phyloP scores from a whole-genome alignment of 305 asterid genomes.

The Rubia occidens region DNA sequence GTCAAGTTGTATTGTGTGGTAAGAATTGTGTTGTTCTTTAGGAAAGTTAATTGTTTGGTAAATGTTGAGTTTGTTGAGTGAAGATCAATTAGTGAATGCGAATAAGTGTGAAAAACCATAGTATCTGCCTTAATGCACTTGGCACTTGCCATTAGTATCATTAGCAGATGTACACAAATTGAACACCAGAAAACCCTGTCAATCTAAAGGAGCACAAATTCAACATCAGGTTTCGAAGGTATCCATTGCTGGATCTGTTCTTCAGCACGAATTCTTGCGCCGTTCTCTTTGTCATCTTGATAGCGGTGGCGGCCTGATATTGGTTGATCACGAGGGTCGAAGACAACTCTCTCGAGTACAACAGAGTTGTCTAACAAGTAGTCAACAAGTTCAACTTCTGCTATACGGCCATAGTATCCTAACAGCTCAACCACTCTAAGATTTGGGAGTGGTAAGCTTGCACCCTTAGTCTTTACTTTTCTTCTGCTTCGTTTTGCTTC shows the following conservation, averaged over 20 bases:
- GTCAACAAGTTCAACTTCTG: background rate
- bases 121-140: too few relatives aligned
- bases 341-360: background rate
- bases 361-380: background rate
- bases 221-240: background rate
- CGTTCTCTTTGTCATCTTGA: background rate
- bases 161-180: background rate
- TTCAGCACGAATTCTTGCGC: background rate
- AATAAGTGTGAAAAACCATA: too few relatives aligned
- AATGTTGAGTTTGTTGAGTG: too few relatives aligned
- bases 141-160: background rate
- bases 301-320: background rate
- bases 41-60: too few relatives aligned
- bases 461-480: background rate
- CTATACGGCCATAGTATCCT: slow-evolving; percentile 6
- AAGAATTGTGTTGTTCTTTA: too few relatives aligned
- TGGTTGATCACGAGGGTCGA: background rate
- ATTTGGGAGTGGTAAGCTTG: background rate
- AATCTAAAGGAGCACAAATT: background rate
- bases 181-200: background rate
- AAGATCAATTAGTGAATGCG: too few relatives aligned
- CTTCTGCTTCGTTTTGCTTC: background rate
- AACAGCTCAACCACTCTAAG: slow-evolving; percentile 5
- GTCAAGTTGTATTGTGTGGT: too few relatives aligned
- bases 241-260: background rate